These are phyloP conservation scores for Zoysia pacifica DNA, from an alignment of 176 grass and related monocot genomes.

Conservation along the genomic window DNA sequence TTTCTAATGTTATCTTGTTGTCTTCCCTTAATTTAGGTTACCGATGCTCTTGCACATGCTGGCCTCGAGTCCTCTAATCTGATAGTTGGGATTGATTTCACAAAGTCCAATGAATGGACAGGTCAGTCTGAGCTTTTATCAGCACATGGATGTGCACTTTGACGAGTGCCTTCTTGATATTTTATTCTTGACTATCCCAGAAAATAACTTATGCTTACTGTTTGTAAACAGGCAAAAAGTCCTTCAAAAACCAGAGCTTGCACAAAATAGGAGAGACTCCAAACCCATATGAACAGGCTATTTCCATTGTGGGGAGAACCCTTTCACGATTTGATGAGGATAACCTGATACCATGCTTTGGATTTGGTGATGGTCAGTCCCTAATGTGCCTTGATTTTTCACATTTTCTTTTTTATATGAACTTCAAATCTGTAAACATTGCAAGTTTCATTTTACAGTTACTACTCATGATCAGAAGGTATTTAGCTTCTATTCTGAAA, in stretches of 20 bases:
- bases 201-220: slow-evolving; percentile 13
- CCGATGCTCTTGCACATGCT: slow-evolving; percentile 67
- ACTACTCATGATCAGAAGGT: slow-evolving; percentile 76
- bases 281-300: slow-evolving; percentile 84
- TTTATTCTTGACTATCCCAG: background rate
- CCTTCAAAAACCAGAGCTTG: slow-evolving; percentile 61
- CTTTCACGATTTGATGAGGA: slow-evolving; percentile 77
- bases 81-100: slow-evolving; percentile 87
- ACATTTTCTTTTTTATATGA: background rate
- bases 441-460: slow-evolving; percentile 41
- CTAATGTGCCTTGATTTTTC: background rate
- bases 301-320: slow-evolving; percentile 71
- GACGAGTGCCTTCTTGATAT: background rate
- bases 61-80: slow-evolving; percentile 81
- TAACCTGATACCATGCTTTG: slow-evolving; percentile 81
- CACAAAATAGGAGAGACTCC: slow-evolving; percentile 52
- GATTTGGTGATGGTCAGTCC: slow-evolving; percentile 70
- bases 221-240: slow-evolving; percentile 50
- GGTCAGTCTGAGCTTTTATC: slow-evolving; percentile 32
- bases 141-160: background rate
- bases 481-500: slow-evolving; percentile 76
- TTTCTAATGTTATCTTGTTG: background rate
- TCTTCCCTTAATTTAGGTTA: slow-evolving; percentile 53
- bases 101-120: slow-evolving; percentile 86
- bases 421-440: background rate